A percentile compares a stretch with the other conserved stretches of the same genome.
These are phyloP conservation scores for Pythium aristosporum DNA, from an alignment of 352 stramenopile species.

Conservation along the genomic window DNA sequence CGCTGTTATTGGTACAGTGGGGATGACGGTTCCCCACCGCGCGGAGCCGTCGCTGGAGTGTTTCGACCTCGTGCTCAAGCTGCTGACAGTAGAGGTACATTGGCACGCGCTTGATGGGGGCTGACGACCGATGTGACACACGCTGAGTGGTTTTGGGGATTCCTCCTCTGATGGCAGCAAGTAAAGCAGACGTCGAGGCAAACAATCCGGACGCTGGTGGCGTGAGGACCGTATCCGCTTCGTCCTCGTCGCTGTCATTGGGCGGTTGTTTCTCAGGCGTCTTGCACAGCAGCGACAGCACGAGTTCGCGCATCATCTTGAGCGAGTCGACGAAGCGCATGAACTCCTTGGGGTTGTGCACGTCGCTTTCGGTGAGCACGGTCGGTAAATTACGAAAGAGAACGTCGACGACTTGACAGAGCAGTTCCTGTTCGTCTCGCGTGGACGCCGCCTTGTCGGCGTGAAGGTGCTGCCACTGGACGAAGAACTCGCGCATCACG, in stretches of 20 bases:
- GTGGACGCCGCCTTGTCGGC: background rate
- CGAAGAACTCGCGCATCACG: slow-evolving; percentile 63
- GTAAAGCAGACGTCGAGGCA: slow-evolving; percentile 12
- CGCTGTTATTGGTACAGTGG: slow-evolving; percentile 23
- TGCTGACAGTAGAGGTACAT: slow-evolving; percentile 66
- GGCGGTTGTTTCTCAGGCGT: background rate
- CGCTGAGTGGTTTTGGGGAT: background rate
- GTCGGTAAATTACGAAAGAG: slow-evolving; percentile 62
- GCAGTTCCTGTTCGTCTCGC: slow-evolving; percentile 30
- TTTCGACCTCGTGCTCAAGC: slow-evolving; percentile 57
- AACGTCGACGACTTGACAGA: slow-evolving; percentile 65
- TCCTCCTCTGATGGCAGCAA: background rate
- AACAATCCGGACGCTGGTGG: slow-evolving; percentile 5
- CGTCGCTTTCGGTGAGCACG: slow-evolving; percentile 45
- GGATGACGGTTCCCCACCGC: slow-evolving; percentile 15
- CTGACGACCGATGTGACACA: background rate
- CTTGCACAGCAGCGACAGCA: slow-evolving; percentile 58
- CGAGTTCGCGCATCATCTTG: slow-evolving; percentile 46
- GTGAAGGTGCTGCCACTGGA: slow-evolving; percentile 36
- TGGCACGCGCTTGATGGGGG: slow-evolving; percentile 26
- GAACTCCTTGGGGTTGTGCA: slow-evolving; percentile 44
- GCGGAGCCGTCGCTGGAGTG: slow-evolving; percentile 23
- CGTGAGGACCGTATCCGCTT: background rate
- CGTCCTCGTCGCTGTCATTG: slow-evolving; percentile 7
- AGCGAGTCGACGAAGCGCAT: slow-evolving; percentile 59